Conservation (phyloP, 2,329 filamentous ascomycete genomes). For the Fusarium clavum region DNA sequence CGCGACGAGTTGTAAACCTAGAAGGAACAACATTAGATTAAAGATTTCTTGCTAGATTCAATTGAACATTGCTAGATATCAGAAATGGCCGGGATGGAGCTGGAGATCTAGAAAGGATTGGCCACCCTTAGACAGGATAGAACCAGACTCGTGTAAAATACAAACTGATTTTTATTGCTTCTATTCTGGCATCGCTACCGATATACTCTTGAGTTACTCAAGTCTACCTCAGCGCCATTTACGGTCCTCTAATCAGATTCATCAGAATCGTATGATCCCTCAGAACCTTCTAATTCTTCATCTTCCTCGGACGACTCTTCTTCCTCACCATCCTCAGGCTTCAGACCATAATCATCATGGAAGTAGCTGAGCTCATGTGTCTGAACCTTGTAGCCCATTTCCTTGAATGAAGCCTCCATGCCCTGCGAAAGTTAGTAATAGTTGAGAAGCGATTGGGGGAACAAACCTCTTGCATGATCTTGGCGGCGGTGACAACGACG, state of each 20-base stretch:
- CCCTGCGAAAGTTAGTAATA: constrained; percentile 61
- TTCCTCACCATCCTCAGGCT: constrained; percentile 71
- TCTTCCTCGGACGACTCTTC: constrained; percentile 63
- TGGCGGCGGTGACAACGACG: constrained; percentile 87
- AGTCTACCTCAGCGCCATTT: constrained; percentile 27
- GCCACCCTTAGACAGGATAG: constrained; percentile 20
- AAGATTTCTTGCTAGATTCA: not conserved
- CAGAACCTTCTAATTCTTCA: constrained; percentile 49
- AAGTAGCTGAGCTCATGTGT: constrained; percentile 81
- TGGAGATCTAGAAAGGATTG: constrained; percentile 21
- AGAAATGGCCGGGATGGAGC: constrained; percentile 16
- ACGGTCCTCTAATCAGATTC: constrained; percentile 41
- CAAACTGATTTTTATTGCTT: constrained; percentile 11
- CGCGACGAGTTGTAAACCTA: constrained; percentile 74
- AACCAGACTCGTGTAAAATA: constrained; percentile 42
- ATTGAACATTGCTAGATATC: constrained; percentile 2
- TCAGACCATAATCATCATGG: constrained; percentile 89
- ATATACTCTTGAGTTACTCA: constrained; percentile 25
- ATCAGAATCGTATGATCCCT: constrained; percentile 49
- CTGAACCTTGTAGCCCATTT: constrained; percentile 82
- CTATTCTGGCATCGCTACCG: constrained; percentile 39
- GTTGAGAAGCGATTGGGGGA: too few species aligned
- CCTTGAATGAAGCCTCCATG: constrained; percentile 79
- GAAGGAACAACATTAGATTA: constrained; percentile 11
- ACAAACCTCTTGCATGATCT: constrained; percentile 84